Percentiles rank a stretch among this genome's conserved stretches.
phyloP scores from a whole-genome alignment of 305 asterid genomes.

The Nicotiana rustica region DNA sequence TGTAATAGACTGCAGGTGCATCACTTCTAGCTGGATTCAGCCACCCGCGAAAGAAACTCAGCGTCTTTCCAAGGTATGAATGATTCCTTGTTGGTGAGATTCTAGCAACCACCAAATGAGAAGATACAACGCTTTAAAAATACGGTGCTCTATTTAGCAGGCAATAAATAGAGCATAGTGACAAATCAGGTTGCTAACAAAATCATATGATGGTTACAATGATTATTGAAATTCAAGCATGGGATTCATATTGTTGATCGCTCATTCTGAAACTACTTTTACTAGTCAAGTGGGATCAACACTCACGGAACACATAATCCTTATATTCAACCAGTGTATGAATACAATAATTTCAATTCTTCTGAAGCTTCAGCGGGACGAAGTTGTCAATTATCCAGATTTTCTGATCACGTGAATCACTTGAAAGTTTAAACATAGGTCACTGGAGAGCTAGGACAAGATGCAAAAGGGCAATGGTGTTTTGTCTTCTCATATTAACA shows the following conservation, averaged over 20 bases:
- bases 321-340: background rate
- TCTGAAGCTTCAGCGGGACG: background rate
- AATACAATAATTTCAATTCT: background rate
- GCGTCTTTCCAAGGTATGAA: constrained; percentile 68
- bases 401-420: constrained; percentile 12
- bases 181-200: background rate
- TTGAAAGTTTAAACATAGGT: background rate
- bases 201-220: no score
- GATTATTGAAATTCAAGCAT: background rate
- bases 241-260: background rate
- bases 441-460: background rate
- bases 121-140: background rate
- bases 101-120: constrained; percentile 38
- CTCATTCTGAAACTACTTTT: background rate
- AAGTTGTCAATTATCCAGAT: background rate
- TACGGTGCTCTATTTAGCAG: background rate
- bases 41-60: constrained; percentile 52
- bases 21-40: constrained; percentile 35
- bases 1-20: background rate
- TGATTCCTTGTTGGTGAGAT: constrained; percentile 42
- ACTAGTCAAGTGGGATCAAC: background rate
- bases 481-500: background rate
- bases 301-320: background rate
- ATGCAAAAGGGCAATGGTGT: background rate
- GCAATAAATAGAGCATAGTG: background rate